These are phyloP conservation scores for Pseudomonodictys pantanalensis DNA, from an alignment of 495 filamentous ascomycete species.

Conservation along the genomic window DNA sequence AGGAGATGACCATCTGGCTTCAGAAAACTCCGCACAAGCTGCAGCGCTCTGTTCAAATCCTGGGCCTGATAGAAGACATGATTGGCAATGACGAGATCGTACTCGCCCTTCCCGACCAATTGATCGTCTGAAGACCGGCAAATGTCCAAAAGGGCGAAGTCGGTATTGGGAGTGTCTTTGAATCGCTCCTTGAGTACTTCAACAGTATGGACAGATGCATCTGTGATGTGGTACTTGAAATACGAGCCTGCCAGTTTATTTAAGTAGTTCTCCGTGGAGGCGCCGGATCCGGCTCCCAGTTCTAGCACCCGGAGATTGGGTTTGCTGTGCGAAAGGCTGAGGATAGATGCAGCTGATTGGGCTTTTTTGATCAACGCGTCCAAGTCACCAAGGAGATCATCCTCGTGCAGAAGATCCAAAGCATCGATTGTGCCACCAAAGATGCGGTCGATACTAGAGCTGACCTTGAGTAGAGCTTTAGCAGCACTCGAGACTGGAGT, in stretches of 20 bases:
- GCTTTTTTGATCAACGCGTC: neutral
- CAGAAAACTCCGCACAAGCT: no score
- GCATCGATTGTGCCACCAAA: no score
- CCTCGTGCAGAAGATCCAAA: neutral
- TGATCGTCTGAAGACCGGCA: no score
- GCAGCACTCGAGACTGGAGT: no score
- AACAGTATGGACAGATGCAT: neutral
- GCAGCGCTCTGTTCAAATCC: no score
- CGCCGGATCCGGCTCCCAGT: neutral
- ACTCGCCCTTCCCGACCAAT: no score
- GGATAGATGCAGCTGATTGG: neutral
- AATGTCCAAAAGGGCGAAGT: neutral
- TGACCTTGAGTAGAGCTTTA: no score
- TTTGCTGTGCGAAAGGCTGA: neutral
- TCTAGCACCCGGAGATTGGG: neutral
- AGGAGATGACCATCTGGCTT: no score
- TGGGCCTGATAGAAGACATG: no score
- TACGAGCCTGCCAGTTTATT: neutral
- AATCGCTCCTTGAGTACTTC: neutral
- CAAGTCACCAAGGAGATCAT: neutral
- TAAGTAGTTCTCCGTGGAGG: neutral
- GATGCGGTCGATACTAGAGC: no score
- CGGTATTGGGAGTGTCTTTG: neutral
- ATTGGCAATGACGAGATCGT: no score
- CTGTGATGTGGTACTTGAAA: neutral